phyloP scores from a whole-genome alignment of 139 green algal genomes.

The Asterochloris sp. region DNA sequence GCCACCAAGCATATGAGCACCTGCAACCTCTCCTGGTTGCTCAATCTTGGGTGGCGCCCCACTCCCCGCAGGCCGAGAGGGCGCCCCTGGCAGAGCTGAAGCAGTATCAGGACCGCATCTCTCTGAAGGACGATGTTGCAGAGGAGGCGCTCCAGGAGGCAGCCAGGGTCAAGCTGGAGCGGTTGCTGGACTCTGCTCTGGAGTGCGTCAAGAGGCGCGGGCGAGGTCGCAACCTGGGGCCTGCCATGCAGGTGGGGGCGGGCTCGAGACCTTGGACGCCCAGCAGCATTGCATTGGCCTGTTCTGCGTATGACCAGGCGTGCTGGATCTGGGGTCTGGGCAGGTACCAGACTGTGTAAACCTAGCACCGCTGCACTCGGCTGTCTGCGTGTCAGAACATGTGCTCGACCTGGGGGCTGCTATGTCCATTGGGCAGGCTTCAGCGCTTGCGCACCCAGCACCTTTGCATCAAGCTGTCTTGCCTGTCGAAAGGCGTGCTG shows the following conservation, averaged over 20 bases:
- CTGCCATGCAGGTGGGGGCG: slow-evolving; percentile 24
- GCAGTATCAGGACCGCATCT: slow-evolving; percentile 60
- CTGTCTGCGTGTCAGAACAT: too few relatives aligned
- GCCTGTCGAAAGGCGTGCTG: too few relatives aligned
- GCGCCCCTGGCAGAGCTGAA: slow-evolving; percentile 49
- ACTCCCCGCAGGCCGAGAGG: slow-evolving; percentile 44
- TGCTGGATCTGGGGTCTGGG: not conserved
- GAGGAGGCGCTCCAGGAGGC: slow-evolving; percentile 60
- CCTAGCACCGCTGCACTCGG: too few relatives aligned
- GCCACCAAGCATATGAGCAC: too few relatives aligned
- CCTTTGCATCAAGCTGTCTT: too few relatives aligned
- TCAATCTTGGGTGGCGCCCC: too few relatives aligned
- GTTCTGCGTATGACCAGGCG: not conserved
- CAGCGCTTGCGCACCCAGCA: too few relatives aligned
- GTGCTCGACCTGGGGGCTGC: too few relatives aligned
- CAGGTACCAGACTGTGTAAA: too few relatives aligned
- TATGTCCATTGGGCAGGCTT: too few relatives aligned
- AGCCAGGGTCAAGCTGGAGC: slow-evolving; percentile 56
- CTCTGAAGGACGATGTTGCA: slow-evolving; percentile 81
- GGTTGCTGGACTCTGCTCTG: slow-evolving; percentile 58
- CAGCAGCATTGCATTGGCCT: too few relatives aligned
- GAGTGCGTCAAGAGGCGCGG: slow-evolving; percentile 60
- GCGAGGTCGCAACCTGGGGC: slow-evolving; percentile 28
- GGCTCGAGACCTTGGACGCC: not conserved
- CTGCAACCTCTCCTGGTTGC: too few relatives aligned